phyloP scores from a whole-genome alignment of 441 rosid genomes.

The Jatropha podagrica region DNA sequence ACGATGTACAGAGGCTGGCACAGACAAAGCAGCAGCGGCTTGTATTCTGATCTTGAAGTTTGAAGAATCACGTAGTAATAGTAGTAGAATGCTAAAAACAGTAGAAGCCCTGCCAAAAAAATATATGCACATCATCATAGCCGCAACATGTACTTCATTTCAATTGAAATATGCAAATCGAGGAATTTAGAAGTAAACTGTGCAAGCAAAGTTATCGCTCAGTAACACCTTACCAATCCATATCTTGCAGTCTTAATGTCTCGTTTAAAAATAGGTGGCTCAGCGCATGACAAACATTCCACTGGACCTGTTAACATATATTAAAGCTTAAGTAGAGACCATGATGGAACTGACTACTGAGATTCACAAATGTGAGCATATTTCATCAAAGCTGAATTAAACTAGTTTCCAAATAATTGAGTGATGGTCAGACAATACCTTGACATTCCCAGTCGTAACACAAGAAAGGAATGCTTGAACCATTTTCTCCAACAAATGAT shows the following conservation, averaged over 20 bases:
- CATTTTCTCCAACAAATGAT: conserved; percentile 60
- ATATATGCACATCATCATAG: background rate
- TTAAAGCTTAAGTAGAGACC: conserved; percentile 23
- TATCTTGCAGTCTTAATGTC: conserved; percentile 69
- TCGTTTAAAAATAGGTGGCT: conserved; percentile 82
- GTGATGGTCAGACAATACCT: conserved; percentile 45
- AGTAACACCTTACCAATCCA: conserved; percentile 67
- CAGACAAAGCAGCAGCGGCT: conserved; percentile 96
- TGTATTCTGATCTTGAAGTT: conserved; percentile 95
- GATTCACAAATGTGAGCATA: conserved; percentile 1
- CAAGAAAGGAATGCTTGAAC: conserved; percentile 95
- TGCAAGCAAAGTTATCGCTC: background rate
- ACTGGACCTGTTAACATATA: conserved; percentile 68
- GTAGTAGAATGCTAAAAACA: conserved; percentile 73
- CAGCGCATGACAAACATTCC: conserved; percentile 94
- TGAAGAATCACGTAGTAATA: conserved; percentile 85
- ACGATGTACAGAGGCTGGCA: conserved; percentile 64
- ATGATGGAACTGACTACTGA: conserved; percentile 2
- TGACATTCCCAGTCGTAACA: conserved; percentile 92
- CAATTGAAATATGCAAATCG: background rate
- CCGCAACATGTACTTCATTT: background rate
- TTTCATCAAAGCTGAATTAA: background rate
- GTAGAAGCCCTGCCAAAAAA: conserved; percentile 78
- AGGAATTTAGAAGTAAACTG: conserved; percentile 7
- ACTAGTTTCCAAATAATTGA: background rate